Evolutionary conservation across 2,329 filamentous ascomycete genomes (phyloP).

Genomic region (Xylaria multiplex): DNA sequence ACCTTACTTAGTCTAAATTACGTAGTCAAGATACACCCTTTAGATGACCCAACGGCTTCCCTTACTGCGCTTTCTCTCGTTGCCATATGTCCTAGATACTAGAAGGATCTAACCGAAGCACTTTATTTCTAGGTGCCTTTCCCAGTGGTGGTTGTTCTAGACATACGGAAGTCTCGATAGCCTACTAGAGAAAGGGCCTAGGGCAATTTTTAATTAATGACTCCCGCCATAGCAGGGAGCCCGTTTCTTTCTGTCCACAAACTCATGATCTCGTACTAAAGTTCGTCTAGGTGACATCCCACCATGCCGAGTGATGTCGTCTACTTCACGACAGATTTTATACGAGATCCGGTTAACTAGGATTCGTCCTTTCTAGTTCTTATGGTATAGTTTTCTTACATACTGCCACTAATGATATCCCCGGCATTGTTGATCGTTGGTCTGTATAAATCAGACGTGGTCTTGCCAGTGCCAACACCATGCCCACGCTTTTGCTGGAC

Average conservation of each 20-base stretch:
- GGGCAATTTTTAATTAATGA: not conserved
- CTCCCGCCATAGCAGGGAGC: not conserved
- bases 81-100: not conserved
- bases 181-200: conserved; percentile 9
- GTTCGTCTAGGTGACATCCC: conserved; percentile 22
- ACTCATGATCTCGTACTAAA: conserved; percentile 8
- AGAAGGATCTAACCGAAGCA: conserved; percentile 4
- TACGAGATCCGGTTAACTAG: conserved; percentile 24
- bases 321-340: conserved; percentile 29
- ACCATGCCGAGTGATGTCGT: conserved; percentile 1
- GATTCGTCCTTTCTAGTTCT: conserved; percentile 24
- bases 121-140: not conserved
- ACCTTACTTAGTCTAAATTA: not conserved
- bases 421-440: conserved; percentile 9
- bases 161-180: conserved; percentile 10
- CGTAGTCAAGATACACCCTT: conserved; percentile 33
- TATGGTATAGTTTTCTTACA: conserved; percentile 20
- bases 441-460: conserved; percentile 43
- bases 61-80: conserved; percentile 1
- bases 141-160: not conserved
- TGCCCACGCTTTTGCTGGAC: conserved; percentile 36
- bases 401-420: conserved; percentile 4
- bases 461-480: conserved; percentile 36
- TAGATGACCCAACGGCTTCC: conserved; percentile 30
- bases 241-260: not conserved